phyloP scores from a whole-genome alignment of 495 filamentous ascomycete genomes.

The Mytilinidion resinicola region DNA sequence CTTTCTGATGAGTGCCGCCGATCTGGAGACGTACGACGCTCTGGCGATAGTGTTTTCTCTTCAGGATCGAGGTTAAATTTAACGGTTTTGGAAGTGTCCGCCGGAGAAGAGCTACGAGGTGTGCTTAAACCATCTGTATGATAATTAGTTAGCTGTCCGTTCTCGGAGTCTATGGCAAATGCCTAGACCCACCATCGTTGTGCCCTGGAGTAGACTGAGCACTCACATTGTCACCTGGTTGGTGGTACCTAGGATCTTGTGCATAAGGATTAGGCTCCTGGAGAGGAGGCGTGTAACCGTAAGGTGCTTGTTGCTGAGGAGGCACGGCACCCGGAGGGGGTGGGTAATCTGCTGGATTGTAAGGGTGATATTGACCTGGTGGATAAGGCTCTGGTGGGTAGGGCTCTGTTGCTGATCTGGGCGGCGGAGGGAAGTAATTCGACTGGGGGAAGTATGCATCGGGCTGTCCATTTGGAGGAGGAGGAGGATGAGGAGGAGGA shows the following conservation, averaged over 20 bases:
- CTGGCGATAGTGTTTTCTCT: background rate
- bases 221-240: conserved; percentile 38
- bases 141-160: background rate
- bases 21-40: background rate
- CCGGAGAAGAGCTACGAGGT: conserved; percentile 1
- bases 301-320: conserved; percentile 2
- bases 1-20: background rate
- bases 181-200: conserved; percentile 4
- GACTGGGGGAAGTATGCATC: conserved; percentile 33
- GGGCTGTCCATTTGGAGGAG: conserved; percentile 23
- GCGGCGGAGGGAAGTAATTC: conserved; percentile 42
- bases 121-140: conserved; percentile 23
- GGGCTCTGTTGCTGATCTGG: conserved; percentile 25
- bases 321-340: conserved; percentile 20
- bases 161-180: conserved; percentile 2
- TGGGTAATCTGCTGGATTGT: conserved; percentile 42
- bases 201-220: conserved; percentile 19
- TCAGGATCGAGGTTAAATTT: conserved; percentile 27
- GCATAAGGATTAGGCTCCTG: conserved; percentile 5
- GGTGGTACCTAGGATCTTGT: conserved; percentile 23
- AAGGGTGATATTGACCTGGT: conserved; percentile 26
- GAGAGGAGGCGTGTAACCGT: conserved; percentile 20
- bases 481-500: conserved; percentile 42
- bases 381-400: conserved; percentile 5
- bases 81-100: conserved; percentile 19